These are phyloP conservation scores for Tritrichomonas foetus DNA, from an alignment of 208 protist genomes.

Conservation along the genomic window DNA sequence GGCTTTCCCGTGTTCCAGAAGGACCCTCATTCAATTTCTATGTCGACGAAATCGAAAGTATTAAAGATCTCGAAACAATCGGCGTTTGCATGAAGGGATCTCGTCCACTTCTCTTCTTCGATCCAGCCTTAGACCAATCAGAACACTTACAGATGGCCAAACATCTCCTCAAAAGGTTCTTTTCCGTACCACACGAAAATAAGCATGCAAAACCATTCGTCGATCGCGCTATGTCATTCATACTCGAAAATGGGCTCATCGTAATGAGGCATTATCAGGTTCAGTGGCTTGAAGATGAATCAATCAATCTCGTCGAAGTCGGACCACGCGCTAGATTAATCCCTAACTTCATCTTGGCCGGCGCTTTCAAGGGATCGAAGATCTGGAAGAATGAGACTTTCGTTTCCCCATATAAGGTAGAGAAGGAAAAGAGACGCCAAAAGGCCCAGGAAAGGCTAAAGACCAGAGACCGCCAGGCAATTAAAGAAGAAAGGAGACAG, in stretches of 20 bases:
- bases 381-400: not conserved
- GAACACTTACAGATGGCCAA: not conserved
- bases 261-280: not conserved
- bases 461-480: not conserved
- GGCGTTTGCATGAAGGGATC: slow-evolving; percentile 95
- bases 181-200: not conserved
- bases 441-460: not conserved
- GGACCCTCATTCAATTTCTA: slow-evolving; percentile 55
- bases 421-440: not conserved
- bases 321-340: not conserved
- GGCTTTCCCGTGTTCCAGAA: slow-evolving; percentile 49
- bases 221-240: not conserved
- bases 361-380: not conserved
- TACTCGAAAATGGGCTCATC: not conserved
- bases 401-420: not conserved
- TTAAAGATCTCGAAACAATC: slow-evolving; percentile 90
- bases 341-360: not conserved
- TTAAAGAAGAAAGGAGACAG: not conserved
- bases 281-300: not conserved
- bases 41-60: slow-evolving; percentile 75
- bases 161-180: not conserved
- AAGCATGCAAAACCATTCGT: slow-evolving; percentile 9
- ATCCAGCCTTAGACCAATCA: not conserved
- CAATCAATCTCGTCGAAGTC: not conserved
- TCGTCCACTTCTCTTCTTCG: slow-evolving; percentile 54